These are phyloP conservation scores for Lonicera japonica DNA, from an alignment of 129 eudicot species.

Conservation along the genomic window DNA sequence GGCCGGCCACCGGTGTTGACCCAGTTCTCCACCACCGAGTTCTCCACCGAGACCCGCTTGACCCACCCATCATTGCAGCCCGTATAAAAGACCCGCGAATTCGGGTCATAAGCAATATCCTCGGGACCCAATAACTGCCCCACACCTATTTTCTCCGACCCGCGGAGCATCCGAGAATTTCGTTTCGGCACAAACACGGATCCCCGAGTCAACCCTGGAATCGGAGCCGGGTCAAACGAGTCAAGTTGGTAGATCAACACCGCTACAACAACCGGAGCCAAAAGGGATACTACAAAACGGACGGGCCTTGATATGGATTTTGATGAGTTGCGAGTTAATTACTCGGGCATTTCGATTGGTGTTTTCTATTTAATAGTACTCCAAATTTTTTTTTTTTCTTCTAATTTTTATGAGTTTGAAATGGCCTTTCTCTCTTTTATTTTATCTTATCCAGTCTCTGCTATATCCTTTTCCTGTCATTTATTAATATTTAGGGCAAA, in stretches of 20 bases:
- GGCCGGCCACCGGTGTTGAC: constrained; percentile 95
- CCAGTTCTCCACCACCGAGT: too few species aligned
- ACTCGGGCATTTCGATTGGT: constrained; percentile 28
- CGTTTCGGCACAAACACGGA: constrained; percentile 22
- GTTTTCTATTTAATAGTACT: too few species aligned
- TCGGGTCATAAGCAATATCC: constrained; percentile 53
- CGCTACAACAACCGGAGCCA: constrained; percentile 25
- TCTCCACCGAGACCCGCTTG: too few species aligned
- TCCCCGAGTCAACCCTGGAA: constrained; percentile 36
- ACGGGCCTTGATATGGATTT: constrained; percentile 24
- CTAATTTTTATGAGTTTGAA: too few species aligned
- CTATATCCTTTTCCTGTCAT: too few species aligned
- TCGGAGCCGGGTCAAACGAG: constrained; percentile 60
- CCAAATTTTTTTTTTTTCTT: too few species aligned
- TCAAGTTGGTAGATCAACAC: constrained; percentile 47
- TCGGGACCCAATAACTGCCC: constrained; percentile 67
- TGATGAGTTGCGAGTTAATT: constrained; percentile 18
- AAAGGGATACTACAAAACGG: constrained; percentile 19
- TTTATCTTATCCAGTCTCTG: too few species aligned
- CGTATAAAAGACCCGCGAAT: too few species aligned
- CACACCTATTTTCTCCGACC: constrained; percentile 49
- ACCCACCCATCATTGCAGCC: too few species aligned
- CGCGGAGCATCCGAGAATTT: constrained; percentile 38
- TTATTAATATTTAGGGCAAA: too few species aligned
- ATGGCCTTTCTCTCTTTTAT: too few species aligned